A percentile compares a stretch with the other conserved stretches of the same genome.
phyloP scores from a whole-genome alignment of 352 stramenopile genomes.

The Phytophthora constricta region DNA sequence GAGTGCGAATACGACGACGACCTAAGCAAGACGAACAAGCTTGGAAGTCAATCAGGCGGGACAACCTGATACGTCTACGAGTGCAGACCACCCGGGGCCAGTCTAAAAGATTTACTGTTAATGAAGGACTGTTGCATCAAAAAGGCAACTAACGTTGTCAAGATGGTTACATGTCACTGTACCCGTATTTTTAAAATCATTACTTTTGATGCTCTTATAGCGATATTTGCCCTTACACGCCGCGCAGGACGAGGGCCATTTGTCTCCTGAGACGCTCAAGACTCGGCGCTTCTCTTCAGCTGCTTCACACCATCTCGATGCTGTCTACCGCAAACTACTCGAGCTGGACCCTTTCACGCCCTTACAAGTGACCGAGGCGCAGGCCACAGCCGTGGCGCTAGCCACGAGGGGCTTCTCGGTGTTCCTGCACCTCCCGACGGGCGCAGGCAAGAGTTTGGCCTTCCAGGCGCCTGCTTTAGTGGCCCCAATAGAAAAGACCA shows the following conservation, averaged over 20 bases:
- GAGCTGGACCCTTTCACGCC: slow-evolving; percentile 24
- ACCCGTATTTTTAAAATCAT: not conserved
- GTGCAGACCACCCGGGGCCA: no score
- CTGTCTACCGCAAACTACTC: slow-evolving; percentile 50
- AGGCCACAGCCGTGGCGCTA: slow-evolving; percentile 49
- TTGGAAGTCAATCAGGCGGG: slow-evolving; percentile 46
- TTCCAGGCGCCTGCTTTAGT: slow-evolving; percentile 79
- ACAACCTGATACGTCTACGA: slow-evolving; percentile 50
- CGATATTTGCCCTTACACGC: not conserved
- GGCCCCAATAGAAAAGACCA: slow-evolving; percentile 39
- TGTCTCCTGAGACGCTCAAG: not conserved
- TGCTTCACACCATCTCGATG: slow-evolving; percentile 20
- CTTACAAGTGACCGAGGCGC: slow-evolving; percentile 46
- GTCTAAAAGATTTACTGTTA: no score
- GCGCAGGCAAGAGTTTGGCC: slow-evolving; percentile 81
- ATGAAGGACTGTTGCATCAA: no score
- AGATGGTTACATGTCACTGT: not conserved
- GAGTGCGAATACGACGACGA: slow-evolving; percentile 42
- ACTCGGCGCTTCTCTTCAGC: slow-evolving; percentile 8
- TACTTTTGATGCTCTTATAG: not conserved
- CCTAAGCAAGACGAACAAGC: slow-evolving; percentile 20
- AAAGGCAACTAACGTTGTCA: not conserved
- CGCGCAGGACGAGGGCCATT: no score
- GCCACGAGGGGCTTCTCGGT: slow-evolving; percentile 64
- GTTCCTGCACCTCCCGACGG: slow-evolving; percentile 79